Base-by-base conservation (phyloP, 2,329 filamentous ascomycete genomes). In the Talaromyces sp. region DNA sequence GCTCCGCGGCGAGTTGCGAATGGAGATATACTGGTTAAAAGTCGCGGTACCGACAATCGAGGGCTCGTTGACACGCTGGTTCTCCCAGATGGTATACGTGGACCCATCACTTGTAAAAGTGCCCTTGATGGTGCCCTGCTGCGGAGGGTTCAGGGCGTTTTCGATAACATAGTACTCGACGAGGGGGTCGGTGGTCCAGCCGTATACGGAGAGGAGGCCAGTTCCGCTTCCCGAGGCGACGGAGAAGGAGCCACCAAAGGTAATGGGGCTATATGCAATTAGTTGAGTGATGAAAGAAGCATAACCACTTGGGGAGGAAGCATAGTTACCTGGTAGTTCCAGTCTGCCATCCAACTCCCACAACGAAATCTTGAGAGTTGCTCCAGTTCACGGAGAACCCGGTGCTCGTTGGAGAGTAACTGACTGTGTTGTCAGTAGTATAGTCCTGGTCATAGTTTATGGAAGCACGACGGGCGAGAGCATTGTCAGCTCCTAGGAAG, bases 271-370 rank as follows among this genome's bases (percentile, higher is more conserved):
- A 32, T 58, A 22, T 33, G 15, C 5, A 9, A 30, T 5, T 15
- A 10, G 15, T 3, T 1, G 5, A 17, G 9, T n/a, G 30, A 19
- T 30, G 5, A n/a, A 53, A 2, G 4, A 15, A 30, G 1, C n/a
- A 3, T 11, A 17, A 22, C 1, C 1, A n/a, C 1, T 15, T 9
- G 19, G 49, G 51, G 39, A 39, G 2, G 8, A 30, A 15, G 28
- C 3, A 8, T 39, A 63, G 73, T 61, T 77, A 85, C 81, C 80
- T 76, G 36, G 75, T 71, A 60, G 71, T 77, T 53, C 84, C 83
- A 22, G 82, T 78, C 60, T 79, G 79, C 83, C 84, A 86, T 42
- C 84, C 84, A 72, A 85, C 85, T 28, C 84, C 84, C 59, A 77
- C 82, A 25, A 85, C 82, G 49, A 84, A 81, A 75, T 85, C 84